These are phyloP conservation scores for Neofusicoccum ribis DNA, from an alignment of 2,329 filamentous ascomycete genomes.

Conservation along the genomic window DNA sequence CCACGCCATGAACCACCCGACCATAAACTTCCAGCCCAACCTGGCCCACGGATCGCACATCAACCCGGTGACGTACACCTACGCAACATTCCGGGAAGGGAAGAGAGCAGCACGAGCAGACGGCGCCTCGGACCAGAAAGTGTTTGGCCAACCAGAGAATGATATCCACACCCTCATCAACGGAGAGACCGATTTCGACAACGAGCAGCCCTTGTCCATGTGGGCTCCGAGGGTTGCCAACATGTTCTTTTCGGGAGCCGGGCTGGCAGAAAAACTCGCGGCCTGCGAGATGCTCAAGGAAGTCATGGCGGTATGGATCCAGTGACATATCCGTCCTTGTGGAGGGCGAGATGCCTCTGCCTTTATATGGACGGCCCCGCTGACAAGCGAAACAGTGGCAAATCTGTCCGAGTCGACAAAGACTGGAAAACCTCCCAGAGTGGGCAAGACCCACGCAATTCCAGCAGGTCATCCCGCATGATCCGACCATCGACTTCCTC, in stretches of 20 bases:
- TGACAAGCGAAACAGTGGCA: slow-evolving; percentile 17
- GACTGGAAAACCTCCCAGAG: slow-evolving; percentile 16
- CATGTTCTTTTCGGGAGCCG: slow-evolving; percentile 5
- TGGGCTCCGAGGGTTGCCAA: slow-evolving; percentile 15
- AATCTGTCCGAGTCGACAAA: slow-evolving; percentile 18
- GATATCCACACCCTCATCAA: slow-evolving; percentile 9
- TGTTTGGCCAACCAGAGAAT: slow-evolving; percentile 9
- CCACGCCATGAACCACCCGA: slow-evolving; percentile 9
- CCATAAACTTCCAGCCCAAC: neutral
- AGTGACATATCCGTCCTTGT: neutral
- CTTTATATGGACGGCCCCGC: neutral
- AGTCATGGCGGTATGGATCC: slow-evolving; percentile 4
- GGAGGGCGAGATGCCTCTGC: neutral
- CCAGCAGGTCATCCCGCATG: slow-evolving; percentile 20
- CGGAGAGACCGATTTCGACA: slow-evolving; percentile 8
- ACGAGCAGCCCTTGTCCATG: slow-evolving; percentile 13
- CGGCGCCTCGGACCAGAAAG: slow-evolving; percentile 1
- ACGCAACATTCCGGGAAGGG: slow-evolving; percentile 11
- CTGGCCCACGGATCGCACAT: slow-evolving; percentile 7
- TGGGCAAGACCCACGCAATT: slow-evolving; percentile 16
- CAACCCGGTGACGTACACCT: slow-evolving; percentile 15
- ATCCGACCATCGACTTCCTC: slow-evolving; percentile 17
- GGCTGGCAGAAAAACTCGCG: slow-evolving; percentile 15
- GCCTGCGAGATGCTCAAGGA: slow-evolving; percentile 12
- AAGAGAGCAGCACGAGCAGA: slow-evolving; percentile 14